Percentiles rank a stretch among this genome's conserved stretches.
Conservation (phyloP, 2,329 filamentous ascomycete genomes). For the Moelleriella libera region DNA sequence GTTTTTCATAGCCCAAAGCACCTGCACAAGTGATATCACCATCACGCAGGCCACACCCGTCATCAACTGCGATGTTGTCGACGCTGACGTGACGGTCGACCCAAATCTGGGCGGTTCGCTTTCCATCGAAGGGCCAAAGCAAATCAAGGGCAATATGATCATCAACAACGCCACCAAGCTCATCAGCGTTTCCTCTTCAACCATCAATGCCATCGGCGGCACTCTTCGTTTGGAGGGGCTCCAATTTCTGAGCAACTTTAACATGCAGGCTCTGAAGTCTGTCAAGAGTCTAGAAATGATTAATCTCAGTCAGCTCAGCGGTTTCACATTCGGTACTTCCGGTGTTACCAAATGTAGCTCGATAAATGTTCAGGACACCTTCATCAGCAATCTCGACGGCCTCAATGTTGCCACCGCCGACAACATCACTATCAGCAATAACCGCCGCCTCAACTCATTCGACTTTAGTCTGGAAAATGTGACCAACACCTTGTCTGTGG, state of each 20-base stretch:
- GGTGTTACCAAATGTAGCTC: conserved; percentile 51
- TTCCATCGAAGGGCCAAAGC: conserved; percentile 42
- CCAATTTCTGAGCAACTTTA: conserved; percentile 53
- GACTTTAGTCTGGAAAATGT: conserved; percentile 68
- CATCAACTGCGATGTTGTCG: conserved; percentile 55
- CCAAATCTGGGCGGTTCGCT: conserved; percentile 41
- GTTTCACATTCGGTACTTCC: conserved; percentile 31
- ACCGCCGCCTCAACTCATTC: conserved; percentile 63
- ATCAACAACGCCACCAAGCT: conserved; percentile 47
- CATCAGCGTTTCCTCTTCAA: conserved; percentile 44
- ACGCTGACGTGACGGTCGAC: conserved; percentile 54
- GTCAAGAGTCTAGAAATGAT: conserved; percentile 58
- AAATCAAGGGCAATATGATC: conserved; percentile 43
- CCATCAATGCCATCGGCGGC: conserved; percentile 52
- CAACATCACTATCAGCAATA: conserved; percentile 78
- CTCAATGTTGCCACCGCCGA: conserved; percentile 65
- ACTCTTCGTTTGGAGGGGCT: conserved; percentile 56
- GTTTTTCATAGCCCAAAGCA: conserved; percentile 13
- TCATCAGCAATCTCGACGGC: conserved; percentile 62
- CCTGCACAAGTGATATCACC: conserved; percentile 40
- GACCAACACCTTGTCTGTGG: conserved; percentile 54
- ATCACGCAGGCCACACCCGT: conserved; percentile 46
- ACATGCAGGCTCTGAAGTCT: conserved; percentile 47
- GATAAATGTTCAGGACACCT: conserved; percentile 75
- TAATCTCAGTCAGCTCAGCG: conserved; percentile 49